These are phyloP conservation scores for Phytophthora macrochlamydospora DNA, from an alignment of 352 stramenopile genomes.

Conservation along the genomic window DNA sequence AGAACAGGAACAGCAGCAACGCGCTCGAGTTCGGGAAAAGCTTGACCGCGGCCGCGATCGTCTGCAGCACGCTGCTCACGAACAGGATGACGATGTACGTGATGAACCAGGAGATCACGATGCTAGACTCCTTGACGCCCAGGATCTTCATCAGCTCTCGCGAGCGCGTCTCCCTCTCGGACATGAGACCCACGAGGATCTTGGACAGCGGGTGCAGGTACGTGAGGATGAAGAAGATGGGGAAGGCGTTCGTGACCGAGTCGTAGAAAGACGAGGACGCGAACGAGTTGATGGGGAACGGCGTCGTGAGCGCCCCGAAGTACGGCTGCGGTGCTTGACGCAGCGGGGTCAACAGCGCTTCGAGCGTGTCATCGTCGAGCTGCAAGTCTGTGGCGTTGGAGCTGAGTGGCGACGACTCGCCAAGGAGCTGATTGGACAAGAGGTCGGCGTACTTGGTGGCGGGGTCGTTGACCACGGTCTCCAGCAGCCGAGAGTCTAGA, in stretches of 20 bases:
- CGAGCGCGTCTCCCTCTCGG: constrained; percentile 37
- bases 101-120: constrained; percentile 49
- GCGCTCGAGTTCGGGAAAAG: constrained; percentile 39
- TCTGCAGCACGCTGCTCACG: constrained; percentile 38
- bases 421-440: constrained; percentile 20
- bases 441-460: constrained; percentile 22
- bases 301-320: constrained; percentile 28
- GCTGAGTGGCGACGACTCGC: constrained; percentile 21
- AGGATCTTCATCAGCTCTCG: constrained; percentile 44
- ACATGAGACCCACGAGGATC: constrained; percentile 35
- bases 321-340: constrained; percentile 43
- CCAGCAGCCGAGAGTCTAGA: constrained; percentile 27
- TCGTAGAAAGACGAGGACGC: constrained; percentile 40
- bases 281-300: constrained; percentile 38
- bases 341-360: constrained; percentile 36
- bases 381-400: constrained; percentile 8
- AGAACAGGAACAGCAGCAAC: constrained; percentile 34
- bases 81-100: constrained; percentile 45
- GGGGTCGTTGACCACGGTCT: constrained; percentile 29
- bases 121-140: constrained; percentile 37
- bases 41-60: constrained; percentile 18
- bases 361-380: constrained; percentile 13
- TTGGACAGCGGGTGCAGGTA: constrained; percentile 38
- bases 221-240: constrained; percentile 33
- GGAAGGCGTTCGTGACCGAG: constrained; percentile 32